Percentiles rank a stretch among this genome's conserved stretches.
Evolutionary conservation across 192 early-diverging fungal genomes (phyloP).

Genomic region (Blastocladiella britannica): DNA sequence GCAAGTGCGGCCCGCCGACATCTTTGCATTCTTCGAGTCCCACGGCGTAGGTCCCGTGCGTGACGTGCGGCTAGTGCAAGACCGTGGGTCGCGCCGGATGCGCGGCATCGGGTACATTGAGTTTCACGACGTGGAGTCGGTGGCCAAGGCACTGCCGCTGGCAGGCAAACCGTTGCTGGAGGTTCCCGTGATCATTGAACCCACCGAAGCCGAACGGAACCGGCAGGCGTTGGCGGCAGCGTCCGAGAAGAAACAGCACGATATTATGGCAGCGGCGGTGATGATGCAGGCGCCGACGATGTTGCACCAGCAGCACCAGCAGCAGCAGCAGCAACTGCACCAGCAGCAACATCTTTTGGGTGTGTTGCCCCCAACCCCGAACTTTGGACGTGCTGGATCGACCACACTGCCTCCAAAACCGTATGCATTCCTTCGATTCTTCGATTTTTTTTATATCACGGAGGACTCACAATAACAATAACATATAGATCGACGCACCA

Average conservation of each 20-base stretch:
- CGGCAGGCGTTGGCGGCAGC: conserved; percentile 34
- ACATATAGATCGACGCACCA: no score
- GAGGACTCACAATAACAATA: no score
- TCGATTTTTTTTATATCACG: conserved; percentile 39
- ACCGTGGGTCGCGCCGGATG: conserved; percentile 58
- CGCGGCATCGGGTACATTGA: conserved; percentile 94
- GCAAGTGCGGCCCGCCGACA: conserved; percentile 48
- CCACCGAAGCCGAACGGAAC: conserved; percentile 88
- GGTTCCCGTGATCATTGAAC: conserved; percentile 81
- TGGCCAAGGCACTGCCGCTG: conserved; percentile 63
- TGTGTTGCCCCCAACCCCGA: conserved; percentile 5
- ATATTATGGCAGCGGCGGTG: conserved; percentile 8
- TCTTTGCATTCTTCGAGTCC: conserved; percentile 63
- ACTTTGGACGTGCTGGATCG: conserved; percentile 12
- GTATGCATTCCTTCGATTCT: conserved; percentile 41
- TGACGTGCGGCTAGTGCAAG: conserved; percentile 69
- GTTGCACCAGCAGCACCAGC: conserved; percentile 7
- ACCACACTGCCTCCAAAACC: conserved; percentile 30
- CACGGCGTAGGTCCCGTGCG: conserved; percentile 54
- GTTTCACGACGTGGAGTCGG: conserved; percentile 70
- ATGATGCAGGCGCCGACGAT: conserved; percentile 6
- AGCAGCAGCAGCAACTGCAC: not conserved
- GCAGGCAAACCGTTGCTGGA: conserved; percentile 70
- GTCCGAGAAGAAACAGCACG: conserved; percentile 11
- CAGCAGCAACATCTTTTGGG: not conserved